Evolutionary conservation across 2,329 filamentous ascomycete species (phyloP), one percentile per base, ranked within the genome.

Genomic region (Diplodia sapinea): DNA sequence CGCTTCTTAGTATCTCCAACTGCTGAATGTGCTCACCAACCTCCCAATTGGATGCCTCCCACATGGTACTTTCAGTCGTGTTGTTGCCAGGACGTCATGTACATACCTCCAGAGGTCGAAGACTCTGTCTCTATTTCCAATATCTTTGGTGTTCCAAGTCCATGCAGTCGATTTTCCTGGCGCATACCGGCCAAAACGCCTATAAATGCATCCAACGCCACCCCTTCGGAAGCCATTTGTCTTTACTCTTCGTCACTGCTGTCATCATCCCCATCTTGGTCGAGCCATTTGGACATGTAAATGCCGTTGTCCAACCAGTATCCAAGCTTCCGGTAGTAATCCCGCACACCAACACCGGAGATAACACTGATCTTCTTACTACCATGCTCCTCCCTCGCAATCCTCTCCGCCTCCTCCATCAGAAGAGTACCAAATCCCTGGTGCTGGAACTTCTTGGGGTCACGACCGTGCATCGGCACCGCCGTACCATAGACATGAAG

Each of bases 371-470:
- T 93, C 85, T 99, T 99, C 69, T 86, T 86, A 73, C 94, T 97
- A 6, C 93, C 91, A 76, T 99, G 95, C 81, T 99, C 95, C 71
- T 97, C 91, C 66, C 92, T 87, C 0, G 96, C 94, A 71, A 99
- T 99, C 63, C 94, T 86, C 82, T 98, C 95, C 0, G 95, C 96
- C 81, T 98, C 94, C 76, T 98, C 94, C 96, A 99, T 99, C 71
- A 99, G 77, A 69, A 99, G 79, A 1, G 95, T 99, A 57, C 95
- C 95, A 72, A 96, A 99, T 0, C 95, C 95, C 78, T 97, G 95
- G 81, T 99, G 95, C 82, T 99, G 95, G 80, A 98, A 98, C 80
- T 98, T 98, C 79, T 91, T 90, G 23, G 94, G 93, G 73, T 99
- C 95, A 67, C 96, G 87, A 9, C 93, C 94, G 79, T 99, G 95